A percentile compares a stretch with the other conserved stretches of the same genome.
Evolutionary conservation across 176 grass and related monocot genomes (phyloP).

Genomic region (Ensete glaucum): DNA sequence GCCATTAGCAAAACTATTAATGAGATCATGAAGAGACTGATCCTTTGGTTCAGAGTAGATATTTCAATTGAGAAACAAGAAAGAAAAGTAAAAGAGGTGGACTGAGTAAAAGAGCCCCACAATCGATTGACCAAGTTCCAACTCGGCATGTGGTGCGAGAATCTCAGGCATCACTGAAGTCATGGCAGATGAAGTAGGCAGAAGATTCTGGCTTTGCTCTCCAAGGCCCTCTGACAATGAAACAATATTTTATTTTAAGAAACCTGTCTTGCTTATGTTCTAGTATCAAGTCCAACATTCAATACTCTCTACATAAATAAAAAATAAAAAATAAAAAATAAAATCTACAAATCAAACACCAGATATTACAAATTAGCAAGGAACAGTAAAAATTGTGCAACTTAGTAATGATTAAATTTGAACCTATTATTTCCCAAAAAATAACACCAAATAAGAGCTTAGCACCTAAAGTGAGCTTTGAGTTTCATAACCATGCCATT

Average conservation of each 20-base stretch:
- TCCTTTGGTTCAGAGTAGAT: neutral
- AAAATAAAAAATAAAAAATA: too few relatives aligned
- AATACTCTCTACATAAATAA: too few relatives aligned
- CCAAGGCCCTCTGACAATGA: slow-evolving; percentile 37
- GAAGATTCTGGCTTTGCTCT: slow-evolving; percentile 37
- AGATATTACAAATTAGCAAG: neutral
- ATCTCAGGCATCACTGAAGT: slow-evolving; percentile 48
- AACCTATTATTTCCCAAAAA: too few relatives aligned
- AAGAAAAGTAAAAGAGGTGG: slow-evolving; percentile 16
- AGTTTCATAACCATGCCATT: too few relatives aligned
- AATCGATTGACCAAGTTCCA: slow-evolving; percentile 81
- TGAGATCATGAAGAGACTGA: neutral
- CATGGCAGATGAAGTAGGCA: slow-evolving; percentile 39
- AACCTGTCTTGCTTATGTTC: neutral
- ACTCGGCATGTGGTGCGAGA: slow-evolving; percentile 53
- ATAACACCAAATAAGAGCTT: too few relatives aligned
- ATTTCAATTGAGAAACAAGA: neutral
- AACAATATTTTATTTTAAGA: neutral
- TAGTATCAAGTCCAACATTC: neutral
- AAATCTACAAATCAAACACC: neutral
- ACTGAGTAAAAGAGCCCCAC: slow-evolving; percentile 15
- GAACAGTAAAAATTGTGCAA: too few relatives aligned
- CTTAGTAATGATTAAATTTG: too few relatives aligned
- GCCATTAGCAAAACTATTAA: neutral
- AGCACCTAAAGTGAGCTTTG: too few relatives aligned